phyloP scores from a whole-genome alignment of 2,329 filamentous ascomycete species.

The Fusarium sp. region DNA sequence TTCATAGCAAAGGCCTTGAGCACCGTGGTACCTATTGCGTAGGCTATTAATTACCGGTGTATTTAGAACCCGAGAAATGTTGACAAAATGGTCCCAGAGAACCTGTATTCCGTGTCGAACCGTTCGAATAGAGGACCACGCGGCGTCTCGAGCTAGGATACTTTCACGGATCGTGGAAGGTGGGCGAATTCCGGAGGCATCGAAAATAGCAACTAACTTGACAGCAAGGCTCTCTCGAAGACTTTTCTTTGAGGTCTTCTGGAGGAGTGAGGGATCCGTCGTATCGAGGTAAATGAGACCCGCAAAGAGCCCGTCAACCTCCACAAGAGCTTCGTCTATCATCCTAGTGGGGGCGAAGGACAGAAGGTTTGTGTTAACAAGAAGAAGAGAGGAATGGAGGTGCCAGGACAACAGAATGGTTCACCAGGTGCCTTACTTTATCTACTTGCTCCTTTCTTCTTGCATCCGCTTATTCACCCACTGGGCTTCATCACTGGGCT shows the following conservation, averaged over 20 bases:
- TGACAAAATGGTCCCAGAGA: slow-evolving; percentile 16
- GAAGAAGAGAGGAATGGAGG: not conserved
- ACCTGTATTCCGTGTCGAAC: slow-evolving; percentile 10
- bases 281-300: slow-evolving; percentile 24
- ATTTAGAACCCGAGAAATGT: not conserved
- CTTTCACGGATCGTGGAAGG: not conserved
- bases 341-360: accelerated
- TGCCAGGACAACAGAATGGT: not conserved
- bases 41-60: slow-evolving; percentile 1
- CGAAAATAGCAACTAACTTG: not conserved
- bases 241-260: not conserved
- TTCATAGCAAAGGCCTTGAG: slow-evolving; percentile 19
- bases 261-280: not conserved
- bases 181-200: not conserved
- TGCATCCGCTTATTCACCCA: not conserved
- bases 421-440: not conserved
- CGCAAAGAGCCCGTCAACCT: slow-evolving; percentile 17
- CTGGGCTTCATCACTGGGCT: not conserved
- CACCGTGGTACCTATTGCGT: not conserved
- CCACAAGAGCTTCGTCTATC: not conserved
- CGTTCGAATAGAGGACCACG: slow-evolving; percentile 16
- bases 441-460: not conserved
- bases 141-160: not conserved
- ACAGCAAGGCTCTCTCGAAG: not conserved
- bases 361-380: not conserved